These are phyloP conservation scores for Citrus cavaleriei DNA, from an alignment of 345 rosid species.

Conservation along the genomic window DNA sequence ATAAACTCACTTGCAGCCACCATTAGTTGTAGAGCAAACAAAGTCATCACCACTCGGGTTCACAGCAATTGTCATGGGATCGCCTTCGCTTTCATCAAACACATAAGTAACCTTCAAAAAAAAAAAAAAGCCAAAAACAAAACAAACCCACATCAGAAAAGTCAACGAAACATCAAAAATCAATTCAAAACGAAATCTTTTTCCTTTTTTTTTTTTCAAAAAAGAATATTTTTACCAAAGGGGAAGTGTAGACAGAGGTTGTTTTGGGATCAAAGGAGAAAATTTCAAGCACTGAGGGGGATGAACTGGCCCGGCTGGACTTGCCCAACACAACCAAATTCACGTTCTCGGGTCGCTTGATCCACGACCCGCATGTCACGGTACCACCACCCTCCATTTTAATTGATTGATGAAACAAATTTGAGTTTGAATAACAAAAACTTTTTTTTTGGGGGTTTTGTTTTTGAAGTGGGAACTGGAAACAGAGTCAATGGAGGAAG, in stretches of 20 bases:
- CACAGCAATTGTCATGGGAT: constrained; percentile 58
- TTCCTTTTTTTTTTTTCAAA: too few relatives aligned
- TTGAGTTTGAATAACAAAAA: neutral
- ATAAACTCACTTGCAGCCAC: constrained; percentile 76
- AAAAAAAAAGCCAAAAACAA: neutral
- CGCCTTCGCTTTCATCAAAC: constrained; percentile 72
- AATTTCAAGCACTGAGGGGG: constrained; percentile 61
- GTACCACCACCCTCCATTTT: constrained; percentile 44
- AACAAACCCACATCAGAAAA: neutral
- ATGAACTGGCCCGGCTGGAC: constrained; percentile 41
- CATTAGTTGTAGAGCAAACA: constrained; percentile 74
- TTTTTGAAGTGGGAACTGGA: neutral
- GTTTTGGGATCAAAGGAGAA: constrained; percentile 77
- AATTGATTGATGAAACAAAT: neutral
- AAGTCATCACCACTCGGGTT: constrained; percentile 85
- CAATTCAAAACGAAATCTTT: neutral
- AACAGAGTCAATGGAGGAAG: neutral
- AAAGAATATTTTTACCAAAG: constrained; percentile 42
- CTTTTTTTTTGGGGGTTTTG: neutral
- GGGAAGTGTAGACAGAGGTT: constrained; percentile 62
- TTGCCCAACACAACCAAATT: constrained; percentile 60
- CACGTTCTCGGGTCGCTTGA: constrained; percentile 75
- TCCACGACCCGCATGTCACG: constrained; percentile 88
- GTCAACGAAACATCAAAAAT: constrained; percentile 4
- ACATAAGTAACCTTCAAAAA: constrained; percentile 48